phyloP scores from a whole-genome alignment of 768 basidiomycete species.

The Suillus fuscotomentosus region DNA sequence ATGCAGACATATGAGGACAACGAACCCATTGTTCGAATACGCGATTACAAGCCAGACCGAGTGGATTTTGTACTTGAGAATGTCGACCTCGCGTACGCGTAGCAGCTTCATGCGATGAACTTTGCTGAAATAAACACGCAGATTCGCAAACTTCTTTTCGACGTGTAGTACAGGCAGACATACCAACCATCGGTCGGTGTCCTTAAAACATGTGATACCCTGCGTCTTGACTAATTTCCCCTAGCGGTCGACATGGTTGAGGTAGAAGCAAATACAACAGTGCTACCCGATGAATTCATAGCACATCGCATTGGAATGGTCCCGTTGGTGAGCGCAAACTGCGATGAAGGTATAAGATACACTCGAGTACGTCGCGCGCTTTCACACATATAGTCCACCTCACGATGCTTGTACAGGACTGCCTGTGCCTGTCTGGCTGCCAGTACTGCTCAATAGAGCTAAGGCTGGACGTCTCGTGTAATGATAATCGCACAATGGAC shows the following conservation, averaged over 20 bases:
- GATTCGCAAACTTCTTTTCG: constrained; percentile 94
- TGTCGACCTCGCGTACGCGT: constrained; percentile 89
- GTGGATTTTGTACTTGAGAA: constrained; percentile 94
- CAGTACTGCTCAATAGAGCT: constrained; percentile 83
- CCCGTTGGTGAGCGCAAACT: constrained; percentile 83
- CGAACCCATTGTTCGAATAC: constrained; percentile 78
- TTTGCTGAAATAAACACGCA: constrained; percentile 30
- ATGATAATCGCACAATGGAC: constrained; percentile 72
- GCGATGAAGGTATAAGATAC: constrained; percentile 84
- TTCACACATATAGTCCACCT: not conserved
- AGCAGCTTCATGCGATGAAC: constrained; percentile 8
- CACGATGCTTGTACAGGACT: constrained; percentile 60
- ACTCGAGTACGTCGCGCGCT: constrained; percentile 52
- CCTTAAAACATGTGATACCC: not conserved
- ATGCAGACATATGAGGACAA: constrained; percentile 37
- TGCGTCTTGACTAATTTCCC: constrained; percentile 7
- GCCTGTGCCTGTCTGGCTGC: constrained; percentile 84
- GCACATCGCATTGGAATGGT: constrained; percentile 95
- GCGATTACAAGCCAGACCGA: constrained; percentile 78
- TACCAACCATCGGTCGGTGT: constrained; percentile 87
- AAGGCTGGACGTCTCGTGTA: constrained; percentile 73
- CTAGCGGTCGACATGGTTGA: constrained; percentile 97
- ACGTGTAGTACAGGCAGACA: constrained; percentile 93
- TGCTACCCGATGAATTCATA: constrained; percentile 95
- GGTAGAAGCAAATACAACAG: constrained; percentile 86